Evolutionary conservation across 805 yeast genomes (phyloP), one percentile per base, ranked within the genome.

Genomic region (Clavispora phyllophila): DNA sequence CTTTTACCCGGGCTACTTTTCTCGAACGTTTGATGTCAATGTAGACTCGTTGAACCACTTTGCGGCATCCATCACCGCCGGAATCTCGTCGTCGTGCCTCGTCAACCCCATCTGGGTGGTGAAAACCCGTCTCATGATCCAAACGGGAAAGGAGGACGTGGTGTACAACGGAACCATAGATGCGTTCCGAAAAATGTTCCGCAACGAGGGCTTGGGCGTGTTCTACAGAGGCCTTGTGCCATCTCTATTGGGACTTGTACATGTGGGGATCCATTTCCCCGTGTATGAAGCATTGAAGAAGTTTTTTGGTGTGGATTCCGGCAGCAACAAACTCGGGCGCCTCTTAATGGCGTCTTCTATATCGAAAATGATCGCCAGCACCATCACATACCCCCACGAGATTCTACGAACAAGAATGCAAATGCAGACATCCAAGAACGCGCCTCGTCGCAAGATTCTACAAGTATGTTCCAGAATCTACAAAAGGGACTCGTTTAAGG

Each of bases 31-130:
- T 36, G 56, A 57, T 27, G 41, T 63, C 15, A 47, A 58, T 12
- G 41, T 49, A 15, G 63, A 59, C 28, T 49, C 62, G 3, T 33
- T 62, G 27, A 61, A 62, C 41, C 80, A 77, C 54, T 75, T 75
- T 50, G 63, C 66, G 35, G 70, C 79, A 41, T 97, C 99, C 1
- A 74, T 91, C 39, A 76, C 87, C 4, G 96, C 98, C 1, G 99
- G 99, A 23, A 79, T 87, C 43, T 79, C 82, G 7, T 85, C 96
- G 2, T 85, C 98, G 0, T 71, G 87, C 9, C 62, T 82, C 8
- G 91, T 96, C 0, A 93, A 93, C 61, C 99, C 99, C 9, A 87
- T 91, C 12, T 93, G 99, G 99, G 98, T 93, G 36, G 90, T 93
- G 24, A 93, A 93, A 61, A 93, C 99, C 1, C 71, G 99, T 56